Evolutionary conservation across 1,284 basidiomycete species (phyloP).

Genomic region (Coniferiporia weirii): DNA sequence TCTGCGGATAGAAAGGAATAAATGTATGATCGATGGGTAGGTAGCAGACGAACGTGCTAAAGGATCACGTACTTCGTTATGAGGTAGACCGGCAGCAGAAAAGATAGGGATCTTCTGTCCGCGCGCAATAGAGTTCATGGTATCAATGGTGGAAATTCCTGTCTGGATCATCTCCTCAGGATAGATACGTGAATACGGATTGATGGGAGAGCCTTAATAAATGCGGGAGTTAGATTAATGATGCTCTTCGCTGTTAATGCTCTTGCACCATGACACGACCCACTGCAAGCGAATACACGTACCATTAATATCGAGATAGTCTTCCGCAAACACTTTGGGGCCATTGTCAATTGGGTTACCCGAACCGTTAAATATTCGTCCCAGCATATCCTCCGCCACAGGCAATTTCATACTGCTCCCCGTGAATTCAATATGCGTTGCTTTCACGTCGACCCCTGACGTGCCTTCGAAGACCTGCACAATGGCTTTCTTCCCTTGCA

Average conservation of each 20-base stretch:
- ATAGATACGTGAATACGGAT: conserved; percentile 98
- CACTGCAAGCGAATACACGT: conserved; percentile 24
- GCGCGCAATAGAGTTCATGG: conserved; percentile 99
- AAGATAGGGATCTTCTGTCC: conserved; percentile 99
- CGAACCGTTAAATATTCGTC: conserved; percentile 98
- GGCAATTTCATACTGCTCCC: conserved; percentile 98
- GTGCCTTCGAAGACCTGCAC: conserved; percentile 99
- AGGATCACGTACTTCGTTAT: conserved; percentile 77
- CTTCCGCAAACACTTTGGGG: conserved; percentile 98
- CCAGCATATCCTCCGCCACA: conserved; percentile 99
- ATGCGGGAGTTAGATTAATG: conserved; percentile 6
- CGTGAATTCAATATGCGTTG: conserved; percentile 97
- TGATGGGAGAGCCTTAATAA: conserved; percentile 88
- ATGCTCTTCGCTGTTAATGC: not conserved
- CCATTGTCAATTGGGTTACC: conserved; percentile 98
- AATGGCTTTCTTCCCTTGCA: conserved; percentile 98
- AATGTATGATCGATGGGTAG: conserved; percentile 14
- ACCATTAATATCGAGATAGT: conserved; percentile 99
- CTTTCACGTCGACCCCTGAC: conserved; percentile 94
- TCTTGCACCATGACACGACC: not conserved
- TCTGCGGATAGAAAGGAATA: conserved; percentile 43
- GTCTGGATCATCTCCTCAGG: conserved; percentile 99
- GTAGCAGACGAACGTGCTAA: conserved; percentile 1
- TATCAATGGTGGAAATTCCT: conserved; percentile 98
- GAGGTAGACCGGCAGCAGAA: conserved; percentile 97